These are phyloP conservation scores for Digitaria exilis DNA, from an alignment of 202 grass and related monocot genomes.

Conservation along the genomic window DNA sequence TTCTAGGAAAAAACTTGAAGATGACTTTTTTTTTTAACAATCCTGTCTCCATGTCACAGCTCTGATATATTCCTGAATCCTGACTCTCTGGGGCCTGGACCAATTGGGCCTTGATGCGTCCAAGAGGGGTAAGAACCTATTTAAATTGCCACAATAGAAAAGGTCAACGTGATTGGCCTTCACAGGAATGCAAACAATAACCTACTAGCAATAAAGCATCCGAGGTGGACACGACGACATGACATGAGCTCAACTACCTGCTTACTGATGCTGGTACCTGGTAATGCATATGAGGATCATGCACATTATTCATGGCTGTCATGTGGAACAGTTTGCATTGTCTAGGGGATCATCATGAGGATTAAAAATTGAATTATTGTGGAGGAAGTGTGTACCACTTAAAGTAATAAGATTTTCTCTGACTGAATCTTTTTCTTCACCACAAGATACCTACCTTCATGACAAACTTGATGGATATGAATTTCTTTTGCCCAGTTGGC, in stretches of 20 bases:
- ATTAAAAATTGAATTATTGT: constrained; percentile 37
- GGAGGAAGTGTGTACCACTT: neutral
- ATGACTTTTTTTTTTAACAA: neutral
- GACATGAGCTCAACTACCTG: constrained; percentile 1
- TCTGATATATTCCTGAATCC: neutral
- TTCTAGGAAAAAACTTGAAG: neutral
- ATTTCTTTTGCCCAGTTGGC: neutral
- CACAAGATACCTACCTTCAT: neutral
- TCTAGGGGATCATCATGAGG: neutral
- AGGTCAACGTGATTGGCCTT: neutral
- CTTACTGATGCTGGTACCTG: neutral
- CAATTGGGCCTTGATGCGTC: neutral
- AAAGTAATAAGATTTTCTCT: neutral
- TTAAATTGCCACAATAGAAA: neutral
- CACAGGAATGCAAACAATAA: neutral
- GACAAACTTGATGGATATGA: neutral
- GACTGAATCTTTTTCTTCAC: constrained; percentile 4
- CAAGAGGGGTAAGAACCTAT: neutral
- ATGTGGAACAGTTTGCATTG: constrained; percentile 12
- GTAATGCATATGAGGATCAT: neutral
- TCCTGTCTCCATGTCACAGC: neutral
- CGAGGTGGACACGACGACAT: neutral
- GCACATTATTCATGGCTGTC: constrained; percentile 2
- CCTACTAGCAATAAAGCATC: neutral
- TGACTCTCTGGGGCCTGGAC: neutral